Percentiles rank a stretch among this genome's conserved stretches.
These are phyloP conservation scores for Psophocarpus tetragonolobus DNA, from an alignment of 306 rosid species.

Conservation along the genomic window DNA sequence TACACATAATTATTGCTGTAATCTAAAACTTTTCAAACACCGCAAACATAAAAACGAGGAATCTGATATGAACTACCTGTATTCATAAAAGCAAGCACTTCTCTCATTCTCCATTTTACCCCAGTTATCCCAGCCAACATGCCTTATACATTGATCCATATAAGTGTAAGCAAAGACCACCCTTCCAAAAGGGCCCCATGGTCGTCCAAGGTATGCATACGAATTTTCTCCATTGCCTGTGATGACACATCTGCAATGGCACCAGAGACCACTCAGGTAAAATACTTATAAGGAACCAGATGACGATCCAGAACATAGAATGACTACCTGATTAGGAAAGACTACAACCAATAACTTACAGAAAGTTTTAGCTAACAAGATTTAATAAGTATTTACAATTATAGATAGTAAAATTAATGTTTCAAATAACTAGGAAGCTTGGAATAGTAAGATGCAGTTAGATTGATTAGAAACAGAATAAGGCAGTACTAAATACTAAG, in stretches of 20 bases:
- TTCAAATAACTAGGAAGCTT: background rate
- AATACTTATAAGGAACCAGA: constrained; percentile 8
- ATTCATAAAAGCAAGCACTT: constrained; percentile 93
- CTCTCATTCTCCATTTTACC: constrained; percentile 85
- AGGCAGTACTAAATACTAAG: background rate
- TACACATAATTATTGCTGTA: background rate
- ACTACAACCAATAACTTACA: background rate
- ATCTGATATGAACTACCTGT: constrained; percentile 53
- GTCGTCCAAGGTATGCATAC: constrained; percentile 77
- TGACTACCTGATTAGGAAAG: background rate
- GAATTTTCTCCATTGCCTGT: constrained; percentile 74
- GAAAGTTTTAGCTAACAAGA: background rate
- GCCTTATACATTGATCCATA: constrained; percentile 79
- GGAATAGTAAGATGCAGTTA: background rate
- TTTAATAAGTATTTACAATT: too few species aligned
- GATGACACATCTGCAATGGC: constrained; percentile 75
- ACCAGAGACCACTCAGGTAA: constrained; percentile 21
- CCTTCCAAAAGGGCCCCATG: constrained; percentile 98
- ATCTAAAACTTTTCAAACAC: background rate
- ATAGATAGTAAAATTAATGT: background rate
- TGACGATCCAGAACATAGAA: constrained; percentile 2
- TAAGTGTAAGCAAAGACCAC: constrained; percentile 84
- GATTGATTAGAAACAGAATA: background rate
- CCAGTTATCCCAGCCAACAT: constrained; percentile 93
- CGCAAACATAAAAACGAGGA: constrained; percentile 12